phyloP scores from a whole-genome alignment of 2,329 filamentous ascomycete species.

The Chaetomium sp. region DNA sequence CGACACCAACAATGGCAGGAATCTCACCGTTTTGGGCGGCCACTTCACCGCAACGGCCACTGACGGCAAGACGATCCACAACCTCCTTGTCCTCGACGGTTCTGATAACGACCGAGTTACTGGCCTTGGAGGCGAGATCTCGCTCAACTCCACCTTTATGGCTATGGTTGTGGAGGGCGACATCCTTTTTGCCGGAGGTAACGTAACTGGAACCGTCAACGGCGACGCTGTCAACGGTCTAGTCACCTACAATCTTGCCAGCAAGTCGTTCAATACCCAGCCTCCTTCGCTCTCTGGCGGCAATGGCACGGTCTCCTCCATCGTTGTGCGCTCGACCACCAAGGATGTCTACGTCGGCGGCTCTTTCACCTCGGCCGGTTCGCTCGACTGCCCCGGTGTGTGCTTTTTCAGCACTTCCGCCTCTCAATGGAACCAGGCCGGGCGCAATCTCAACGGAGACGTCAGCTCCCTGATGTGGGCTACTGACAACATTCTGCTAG shows the following conservation, averaged over 20 bases:
- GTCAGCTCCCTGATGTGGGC: slow-evolving; percentile 77
- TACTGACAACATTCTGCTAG: slow-evolving; percentile 69
- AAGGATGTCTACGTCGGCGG: slow-evolving; percentile 84
- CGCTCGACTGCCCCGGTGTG: slow-evolving; percentile 77
- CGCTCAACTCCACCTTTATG: slow-evolving; percentile 72
- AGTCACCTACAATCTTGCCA: slow-evolving; percentile 74
- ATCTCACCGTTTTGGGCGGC: slow-evolving; percentile 85
- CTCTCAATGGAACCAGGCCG: slow-evolving; percentile 79
- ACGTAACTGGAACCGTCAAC: slow-evolving; percentile 70
- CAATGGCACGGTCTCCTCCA: slow-evolving; percentile 72
- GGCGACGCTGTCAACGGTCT: slow-evolving; percentile 69
- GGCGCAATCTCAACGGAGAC: slow-evolving; percentile 68
- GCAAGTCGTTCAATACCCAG: slow-evolving; percentile 66
- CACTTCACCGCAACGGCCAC: slow-evolving; percentile 74
- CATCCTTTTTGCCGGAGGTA: slow-evolving; percentile 80
- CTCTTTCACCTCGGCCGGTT: slow-evolving; percentile 79
- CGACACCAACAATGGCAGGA: slow-evolving; percentile 68
- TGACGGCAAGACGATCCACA: slow-evolving; percentile 72
- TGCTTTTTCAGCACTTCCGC: slow-evolving; percentile 74
- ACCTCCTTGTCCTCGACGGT: slow-evolving; percentile 80
- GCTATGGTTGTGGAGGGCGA: slow-evolving; percentile 68
- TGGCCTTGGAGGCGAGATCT: slow-evolving; percentile 68
- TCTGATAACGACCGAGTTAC: slow-evolving; percentile 66
- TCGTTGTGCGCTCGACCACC: slow-evolving; percentile 70
- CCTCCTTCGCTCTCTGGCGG: slow-evolving; percentile 73